Percentiles rank a stretch among this genome's conserved stretches.
phyloP scores from a whole-genome alignment of 371 early-diverging fungal genomes.

The Cokeromyces recurvatus region DNA sequence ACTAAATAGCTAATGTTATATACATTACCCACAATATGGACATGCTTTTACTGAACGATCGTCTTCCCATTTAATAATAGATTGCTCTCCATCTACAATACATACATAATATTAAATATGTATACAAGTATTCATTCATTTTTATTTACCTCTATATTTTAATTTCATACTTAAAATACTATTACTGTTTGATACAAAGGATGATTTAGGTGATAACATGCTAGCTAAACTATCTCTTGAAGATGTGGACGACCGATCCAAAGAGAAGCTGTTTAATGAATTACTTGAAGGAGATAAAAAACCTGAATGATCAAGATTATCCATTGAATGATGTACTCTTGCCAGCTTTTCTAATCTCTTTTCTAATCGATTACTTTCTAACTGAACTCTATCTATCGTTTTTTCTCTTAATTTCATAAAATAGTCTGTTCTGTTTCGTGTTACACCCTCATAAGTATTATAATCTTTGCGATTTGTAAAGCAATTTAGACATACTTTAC shows the following conservation, averaged over 20 bases:
- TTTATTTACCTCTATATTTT: conserved; percentile 39
- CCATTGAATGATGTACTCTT: conserved; percentile 31
- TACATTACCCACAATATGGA: conserved; percentile 52
- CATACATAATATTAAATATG: no score
- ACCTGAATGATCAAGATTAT: conserved; percentile 5
- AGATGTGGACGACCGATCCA: conserved; percentile 33
- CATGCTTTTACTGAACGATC: conserved; percentile 50
- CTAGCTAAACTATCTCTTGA: conserved; percentile 37
- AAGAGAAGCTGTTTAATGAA: conserved; percentile 15
- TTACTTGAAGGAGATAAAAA: conserved; percentile 11
- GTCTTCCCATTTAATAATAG: conserved; percentile 65
- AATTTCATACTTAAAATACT: conserved; percentile 43
- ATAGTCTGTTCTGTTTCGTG: conserved; percentile 41
- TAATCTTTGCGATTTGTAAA: conserved; percentile 53
- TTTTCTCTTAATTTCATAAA: conserved; percentile 59
- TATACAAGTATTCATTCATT: no score
- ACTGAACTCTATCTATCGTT: conserved; percentile 58
- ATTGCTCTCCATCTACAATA: conserved; percentile 59
- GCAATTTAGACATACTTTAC: conserved; percentile 74
- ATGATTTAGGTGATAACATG: conserved; percentile 29
- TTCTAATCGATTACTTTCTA: conserved; percentile 84
- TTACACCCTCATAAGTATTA: conserved; percentile 31
- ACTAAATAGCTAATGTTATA: not conserved
- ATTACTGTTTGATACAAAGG: conserved; percentile 33
- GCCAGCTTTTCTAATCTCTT: conserved; percentile 75